Evolutionary conservation across 371 early-diverging fungal species (phyloP), one percentile per base, ranked within the genome.

Genomic region (Mortierella sp.): DNA sequence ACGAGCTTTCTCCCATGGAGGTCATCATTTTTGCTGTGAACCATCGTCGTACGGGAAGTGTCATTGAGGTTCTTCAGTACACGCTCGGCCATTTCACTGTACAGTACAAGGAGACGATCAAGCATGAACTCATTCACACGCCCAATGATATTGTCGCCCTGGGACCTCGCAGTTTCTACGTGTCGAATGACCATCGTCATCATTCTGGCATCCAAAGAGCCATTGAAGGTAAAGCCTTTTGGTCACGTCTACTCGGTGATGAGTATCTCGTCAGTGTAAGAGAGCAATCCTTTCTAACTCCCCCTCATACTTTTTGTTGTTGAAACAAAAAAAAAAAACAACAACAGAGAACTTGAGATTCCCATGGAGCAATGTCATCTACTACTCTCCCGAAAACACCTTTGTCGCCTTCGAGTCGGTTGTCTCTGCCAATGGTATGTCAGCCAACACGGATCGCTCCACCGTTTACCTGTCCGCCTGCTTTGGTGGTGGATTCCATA

Each of bases 61-160:
- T 78, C 18, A 54, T 86, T 19, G 84, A 85, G 45, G 81, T 84
- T 47, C 79, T 86, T 38, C 71, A 69, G 46, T 84, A 86, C 51
- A 58, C 13, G 2, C 48, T 85, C n/a, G 81, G 85, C 9, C 65
- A 76, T 10, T 45, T 57, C 21, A 56, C 59, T n/a, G 58, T 86
- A 1, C 58, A 70, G 54, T 76, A 83, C 51, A 60, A 80, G 31
- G 76, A 82, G 51, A 86, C 86, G 0, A 76, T 85, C 19, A 58
- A 67, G 46, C 82, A 86, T 27, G 79, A 80, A 0, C 71, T 87
- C 13, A 82, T 87, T 8, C 31, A 28, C 26, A 72, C 80, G 12
- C 87, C 87, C 5, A 87, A 87, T 47, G 84, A 86, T 51, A 80
- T 87, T 34, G 78, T 79, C 8, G 83, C 85, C 18, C 50, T 71